Base-by-base conservation (phyloP, 2,329 filamentous ascomycete genomes). In the Lecanicillium sp. region DNA sequence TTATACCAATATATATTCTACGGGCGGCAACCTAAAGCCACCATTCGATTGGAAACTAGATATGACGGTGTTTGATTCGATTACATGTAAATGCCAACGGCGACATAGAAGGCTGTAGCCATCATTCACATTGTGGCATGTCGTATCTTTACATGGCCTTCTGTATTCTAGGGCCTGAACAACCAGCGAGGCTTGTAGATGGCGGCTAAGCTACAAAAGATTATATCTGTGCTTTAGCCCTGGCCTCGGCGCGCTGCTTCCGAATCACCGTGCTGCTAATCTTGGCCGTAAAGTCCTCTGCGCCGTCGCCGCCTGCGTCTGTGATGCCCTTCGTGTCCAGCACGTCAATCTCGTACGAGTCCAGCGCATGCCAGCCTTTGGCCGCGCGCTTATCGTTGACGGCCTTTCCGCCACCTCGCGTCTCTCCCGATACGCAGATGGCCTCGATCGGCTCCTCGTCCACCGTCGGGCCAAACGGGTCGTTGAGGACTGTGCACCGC, bases 201-300 rank as follows among this genome's bases (percentile, higher is more conserved):
- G n/a, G n/a, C n/a, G n/a, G n/a, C n/a, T n/a, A n/a, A n/a, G n/a
- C n/a, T n/a, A n/a, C n/a, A n/a, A n/a, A n/a, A n/a, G 12, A 21
- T 45, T 15, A 52, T 49, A 56, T 44, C 21, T 42, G 4, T 1
- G 35, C 39, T 20, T 50, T 54, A 10, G 42, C 27, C 29, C 51
- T 60, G 1, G 62, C 60, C 49, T 67, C 60, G 0, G 73, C 71
- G 48, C 65, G 70, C 50, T 69, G 69, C 59, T 71, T 68, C 45
- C 85, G 74, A 56, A 95, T 95, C 50, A 86, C 86, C 1, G 90
- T 94, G 67, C 90, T 96, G 71, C 90, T 95, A 56, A 96, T 87
- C 69, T 96, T 97, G 52, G 79, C 77, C 21, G 83, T 79, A 66
- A 94, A 95, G 54, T 78, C 75, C 49, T 82, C 77, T 11, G 62